Evolutionary conservation across 805 yeast genomes (phyloP).

Genomic region (Cyberlindnera samutprakarnensis): DNA sequence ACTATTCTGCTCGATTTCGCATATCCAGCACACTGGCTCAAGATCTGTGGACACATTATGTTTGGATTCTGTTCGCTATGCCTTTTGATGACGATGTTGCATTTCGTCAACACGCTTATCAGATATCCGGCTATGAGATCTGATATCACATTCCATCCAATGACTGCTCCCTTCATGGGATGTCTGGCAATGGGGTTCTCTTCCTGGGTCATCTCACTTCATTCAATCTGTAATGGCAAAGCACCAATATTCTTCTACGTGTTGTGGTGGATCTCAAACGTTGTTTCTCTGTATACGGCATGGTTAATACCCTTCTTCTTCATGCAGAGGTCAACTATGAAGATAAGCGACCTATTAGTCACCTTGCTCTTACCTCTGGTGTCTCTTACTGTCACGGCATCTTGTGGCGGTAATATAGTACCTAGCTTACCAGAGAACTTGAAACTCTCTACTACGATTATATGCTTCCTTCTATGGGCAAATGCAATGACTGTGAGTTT

Average conservation of each 20-base stretch:
- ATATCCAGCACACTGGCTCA: slow-evolving; percentile 52
- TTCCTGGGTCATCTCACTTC: slow-evolving; percentile 54
- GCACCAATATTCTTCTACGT: slow-evolving; percentile 41
- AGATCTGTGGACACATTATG: slow-evolving; percentile 49
- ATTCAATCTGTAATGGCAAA: slow-evolving; percentile 31
- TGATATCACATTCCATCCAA: slow-evolving; percentile 25
- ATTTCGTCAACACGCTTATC: slow-evolving; percentile 32
- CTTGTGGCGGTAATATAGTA: slow-evolving; percentile 57
- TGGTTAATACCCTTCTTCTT: slow-evolving; percentile 47
- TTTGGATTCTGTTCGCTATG: slow-evolving; percentile 51
- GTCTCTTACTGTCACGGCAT: slow-evolving; percentile 66
- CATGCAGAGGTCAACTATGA: slow-evolving; percentile 24
- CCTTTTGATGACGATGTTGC: slow-evolving; percentile 33
- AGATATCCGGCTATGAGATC: slow-evolving; percentile 24
- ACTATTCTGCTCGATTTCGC: slow-evolving; percentile 59
- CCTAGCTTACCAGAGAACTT: slow-evolving; percentile 35
- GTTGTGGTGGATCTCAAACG: slow-evolving; percentile 69
- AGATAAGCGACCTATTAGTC: slow-evolving; percentile 40
- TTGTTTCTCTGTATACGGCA: slow-evolving; percentile 47
- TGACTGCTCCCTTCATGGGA: slow-evolving; percentile 60
- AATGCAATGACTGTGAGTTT: slow-evolving; percentile 59
- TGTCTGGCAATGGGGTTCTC: slow-evolving; percentile 75
- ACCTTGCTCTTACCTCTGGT: slow-evolving; percentile 70
- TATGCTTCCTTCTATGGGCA: slow-evolving; percentile 57
- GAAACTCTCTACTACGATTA: slow-evolving; percentile 43